Evolutionary conservation across 1,139 yeast genomes (phyloP), one percentile per base, ranked within the genome.

Genomic region (Blastobotrys malaysiensis): DNA sequence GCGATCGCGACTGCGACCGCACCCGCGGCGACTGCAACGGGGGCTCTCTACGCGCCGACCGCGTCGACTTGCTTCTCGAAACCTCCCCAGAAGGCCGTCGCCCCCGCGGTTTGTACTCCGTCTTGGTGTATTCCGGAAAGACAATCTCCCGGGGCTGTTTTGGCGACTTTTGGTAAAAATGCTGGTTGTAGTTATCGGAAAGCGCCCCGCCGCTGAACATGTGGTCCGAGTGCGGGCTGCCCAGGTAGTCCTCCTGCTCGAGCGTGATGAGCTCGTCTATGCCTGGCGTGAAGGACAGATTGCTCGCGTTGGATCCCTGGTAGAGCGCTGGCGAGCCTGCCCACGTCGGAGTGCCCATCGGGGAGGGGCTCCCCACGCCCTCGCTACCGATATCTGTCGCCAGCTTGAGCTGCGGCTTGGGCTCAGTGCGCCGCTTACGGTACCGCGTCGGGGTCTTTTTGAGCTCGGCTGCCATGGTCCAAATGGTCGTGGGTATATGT

Each of bases 391-490:
- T 6, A 16, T 31, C 39, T 31, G 39, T 43, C 26, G 46, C 46
- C 46, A 21, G 46, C 22, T 13, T 31, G 16, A 18, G 24, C 22
- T 43, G 46, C 26, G 36, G 43, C 48, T 20, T 27, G n/a, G 1
- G 11, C 44, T 36, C 31, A 6, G 14, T 27, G 6, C 43, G 43
- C 24, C 22, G 43, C 49, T 47, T 47, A 13, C 49, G 20, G 9
- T 47, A 47, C 44, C 49, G 43, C 44, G 49, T 47, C 18, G 49
- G 49, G 13, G 49, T 27, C 44, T 31, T 26, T 16, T 31, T 31
- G 21, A 47, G 43, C 21, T 47, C 49, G n/a, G n/a, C n/a, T 9
- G 49, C 49, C 49, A 47, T 47, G n/a, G n/a, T n/a, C n/a, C n/a
- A n/a, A n/a, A n/a, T n/a, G n/a, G n/a, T n/a, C n/a, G n/a, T n/a